phyloP scores from a whole-genome alignment of 306 rosid genomes.

The Begonia loranthoides region DNA sequence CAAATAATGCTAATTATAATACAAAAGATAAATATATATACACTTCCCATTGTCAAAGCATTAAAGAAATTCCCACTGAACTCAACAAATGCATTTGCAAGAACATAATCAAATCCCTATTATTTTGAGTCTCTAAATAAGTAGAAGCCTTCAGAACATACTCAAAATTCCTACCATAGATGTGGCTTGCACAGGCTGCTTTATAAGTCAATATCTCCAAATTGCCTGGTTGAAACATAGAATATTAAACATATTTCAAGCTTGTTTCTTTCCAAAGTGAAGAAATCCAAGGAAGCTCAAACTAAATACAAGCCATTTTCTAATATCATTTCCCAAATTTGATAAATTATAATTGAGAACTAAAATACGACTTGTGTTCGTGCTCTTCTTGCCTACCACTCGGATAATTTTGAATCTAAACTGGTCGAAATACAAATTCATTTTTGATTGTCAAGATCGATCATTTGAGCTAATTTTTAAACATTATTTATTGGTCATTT shows the following conservation, averaged over 20 bases:
- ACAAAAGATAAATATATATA: no score
- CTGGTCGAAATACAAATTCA: no score
- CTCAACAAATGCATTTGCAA: conserved; percentile 29
- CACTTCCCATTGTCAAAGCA: background rate
- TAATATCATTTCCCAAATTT: background rate
- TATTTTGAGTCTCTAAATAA: conserved; percentile 26
- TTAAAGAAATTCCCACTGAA: conserved; percentile 25
- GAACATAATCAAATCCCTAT: conserved; percentile 27
- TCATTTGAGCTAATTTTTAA: background rate
- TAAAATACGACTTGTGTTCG: background rate
- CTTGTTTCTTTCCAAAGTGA: background rate
- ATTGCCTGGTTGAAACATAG: conserved; percentile 41
- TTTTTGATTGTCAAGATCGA: background rate
- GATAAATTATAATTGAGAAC: background rate
- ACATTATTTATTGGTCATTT: no score
- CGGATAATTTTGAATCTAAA: no score
- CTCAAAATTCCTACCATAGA: conserved; percentile 38
- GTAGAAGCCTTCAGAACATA: conserved; percentile 35
- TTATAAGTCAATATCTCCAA: conserved; percentile 52
- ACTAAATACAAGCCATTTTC: background rate
- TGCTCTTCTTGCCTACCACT: no score
- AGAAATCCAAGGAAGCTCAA: background rate
- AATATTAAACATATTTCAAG: background rate
- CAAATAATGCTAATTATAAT: no score
- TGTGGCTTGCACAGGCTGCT: conserved; percentile 62